phyloP scores from a whole-genome alignment of 768 basidiomycete species.

The Mycena maculata region DNA sequence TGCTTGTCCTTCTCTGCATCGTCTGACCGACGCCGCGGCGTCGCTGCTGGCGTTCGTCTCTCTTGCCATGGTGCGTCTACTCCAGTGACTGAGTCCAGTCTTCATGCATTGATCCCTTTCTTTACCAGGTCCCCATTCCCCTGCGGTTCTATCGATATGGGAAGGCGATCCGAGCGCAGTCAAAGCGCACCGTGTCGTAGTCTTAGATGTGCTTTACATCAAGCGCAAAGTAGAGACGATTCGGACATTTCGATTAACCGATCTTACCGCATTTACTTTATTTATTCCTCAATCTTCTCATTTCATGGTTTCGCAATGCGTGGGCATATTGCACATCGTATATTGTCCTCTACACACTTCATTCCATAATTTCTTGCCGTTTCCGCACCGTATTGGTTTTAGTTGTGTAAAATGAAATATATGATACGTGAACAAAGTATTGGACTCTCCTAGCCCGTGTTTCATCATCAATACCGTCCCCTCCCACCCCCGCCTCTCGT shows the following conservation, averaged over 20 bases:
- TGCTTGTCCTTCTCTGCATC: constrained; percentile 46
- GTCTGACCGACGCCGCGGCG: constrained; percentile 50
- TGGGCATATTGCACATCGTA: no score
- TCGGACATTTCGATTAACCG: no score
- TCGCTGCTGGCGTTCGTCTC: constrained; percentile 50
- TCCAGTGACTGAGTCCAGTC: background rate
- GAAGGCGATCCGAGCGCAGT: constrained; percentile 4
- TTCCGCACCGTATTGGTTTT: no score
- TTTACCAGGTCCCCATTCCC: background rate
- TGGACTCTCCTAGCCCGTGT: background rate
- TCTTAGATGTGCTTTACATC: no score
- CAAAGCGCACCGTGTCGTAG: constrained; percentile 2
- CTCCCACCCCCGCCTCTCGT: constrained; percentile 52
- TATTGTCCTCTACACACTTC: no score
- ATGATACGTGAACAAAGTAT: no score
- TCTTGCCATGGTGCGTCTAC: constrained; percentile 44
- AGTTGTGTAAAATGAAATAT: no score
- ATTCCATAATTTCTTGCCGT: no score
- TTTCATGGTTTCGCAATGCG: no score
- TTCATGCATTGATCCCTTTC: background rate
- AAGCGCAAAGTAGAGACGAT: no score
- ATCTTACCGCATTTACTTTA: no score
- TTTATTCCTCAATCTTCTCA: no score
- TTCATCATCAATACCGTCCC: constrained; percentile 32
- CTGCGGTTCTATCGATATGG: constrained; percentile 8